Evolutionary conservation across 2,329 filamentous ascomycete species (phyloP).

Genomic region (Parasarocladium wereldwijsianum): DNA sequence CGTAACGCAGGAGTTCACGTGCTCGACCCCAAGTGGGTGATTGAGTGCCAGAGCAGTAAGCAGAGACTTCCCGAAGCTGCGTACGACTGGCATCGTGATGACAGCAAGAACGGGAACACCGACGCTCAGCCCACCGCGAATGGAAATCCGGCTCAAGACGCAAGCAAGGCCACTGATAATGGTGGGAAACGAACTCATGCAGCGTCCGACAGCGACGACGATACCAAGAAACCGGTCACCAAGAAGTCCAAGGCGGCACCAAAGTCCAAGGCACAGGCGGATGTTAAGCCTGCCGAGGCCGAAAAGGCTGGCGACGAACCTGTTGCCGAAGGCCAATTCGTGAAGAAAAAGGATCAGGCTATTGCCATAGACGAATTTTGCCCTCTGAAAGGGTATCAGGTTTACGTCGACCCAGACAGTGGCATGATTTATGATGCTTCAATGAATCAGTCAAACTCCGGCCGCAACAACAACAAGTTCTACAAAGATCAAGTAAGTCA

Average conservation of each 20-base stretch:
- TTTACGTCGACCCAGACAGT: slow-evolving; percentile 47
- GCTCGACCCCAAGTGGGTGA: slow-evolving; percentile 46
- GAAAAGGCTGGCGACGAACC: slow-evolving; percentile 19
- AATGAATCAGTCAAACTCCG: slow-evolving; percentile 62
- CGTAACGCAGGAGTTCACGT: slow-evolving; percentile 33
- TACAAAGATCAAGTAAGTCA: slow-evolving; percentile 54
- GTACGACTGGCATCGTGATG: slow-evolving; percentile 11
- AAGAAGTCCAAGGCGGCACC: slow-evolving; percentile 9
- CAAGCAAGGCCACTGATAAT: slow-evolving; percentile 15
- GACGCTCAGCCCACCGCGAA: slow-evolving; percentile 2
- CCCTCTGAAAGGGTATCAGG: slow-evolving; percentile 23
- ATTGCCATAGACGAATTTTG: slow-evolving; percentile 37
- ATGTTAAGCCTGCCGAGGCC: slow-evolving; percentile 11
- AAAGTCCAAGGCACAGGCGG: slow-evolving; percentile 10
- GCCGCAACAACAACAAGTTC: slow-evolving; percentile 69
- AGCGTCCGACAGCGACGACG: slow-evolving; percentile 9
- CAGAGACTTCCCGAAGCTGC: slow-evolving; percentile 10
- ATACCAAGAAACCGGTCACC: slow-evolving; percentile 21
- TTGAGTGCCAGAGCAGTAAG: slow-evolving; percentile 27
- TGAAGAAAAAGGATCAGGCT: slow-evolving; percentile 27
- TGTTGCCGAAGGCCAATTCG: slow-evolving; percentile 27
- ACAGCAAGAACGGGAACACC: not conserved
- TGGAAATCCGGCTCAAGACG: slow-evolving; percentile 7
- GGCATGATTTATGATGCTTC: slow-evolving; percentile 65
- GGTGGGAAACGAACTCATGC: slow-evolving; percentile 12